These are phyloP conservation scores for Calamus simplicifolius DNA, from an alignment of 176 grass and related monocot genomes.

Conservation along the genomic window DNA sequence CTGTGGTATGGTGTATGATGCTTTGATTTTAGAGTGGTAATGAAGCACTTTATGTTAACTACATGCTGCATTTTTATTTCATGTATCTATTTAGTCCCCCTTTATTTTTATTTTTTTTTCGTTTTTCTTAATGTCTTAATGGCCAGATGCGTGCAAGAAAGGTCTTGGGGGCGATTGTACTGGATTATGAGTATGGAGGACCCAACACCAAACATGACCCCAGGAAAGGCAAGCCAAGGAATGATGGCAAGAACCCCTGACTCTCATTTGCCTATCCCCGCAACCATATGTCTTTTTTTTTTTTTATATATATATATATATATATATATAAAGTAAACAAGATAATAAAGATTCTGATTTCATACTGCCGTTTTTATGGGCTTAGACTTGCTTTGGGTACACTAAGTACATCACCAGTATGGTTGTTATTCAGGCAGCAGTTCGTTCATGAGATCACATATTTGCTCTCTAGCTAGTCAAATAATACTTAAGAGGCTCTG, in stretches of 20 bases:
- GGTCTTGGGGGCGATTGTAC: neutral
- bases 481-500: neutral
- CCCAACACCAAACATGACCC: conserved; percentile 6
- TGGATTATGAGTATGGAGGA: conserved; percentile 14
- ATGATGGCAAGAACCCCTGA: neutral
- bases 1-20: no score
- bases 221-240: conserved; percentile 7
- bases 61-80: no score
- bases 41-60: no score
- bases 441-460: no score
- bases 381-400: neutral
- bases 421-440: no score
- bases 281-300: neutral
- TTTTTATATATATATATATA: neutral
- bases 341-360: neutral
- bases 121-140: neutral
- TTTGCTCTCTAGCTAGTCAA: no score
- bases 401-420: no score
- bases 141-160: neutral
- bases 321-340: no score
- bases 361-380: neutral
- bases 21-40: no score
- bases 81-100: neutral
- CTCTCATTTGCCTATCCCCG: neutral
- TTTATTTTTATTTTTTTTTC: neutral